Conservation (phyloP, 768 basidiomycete species). For the Kwoniella mangroviensis region DNA sequence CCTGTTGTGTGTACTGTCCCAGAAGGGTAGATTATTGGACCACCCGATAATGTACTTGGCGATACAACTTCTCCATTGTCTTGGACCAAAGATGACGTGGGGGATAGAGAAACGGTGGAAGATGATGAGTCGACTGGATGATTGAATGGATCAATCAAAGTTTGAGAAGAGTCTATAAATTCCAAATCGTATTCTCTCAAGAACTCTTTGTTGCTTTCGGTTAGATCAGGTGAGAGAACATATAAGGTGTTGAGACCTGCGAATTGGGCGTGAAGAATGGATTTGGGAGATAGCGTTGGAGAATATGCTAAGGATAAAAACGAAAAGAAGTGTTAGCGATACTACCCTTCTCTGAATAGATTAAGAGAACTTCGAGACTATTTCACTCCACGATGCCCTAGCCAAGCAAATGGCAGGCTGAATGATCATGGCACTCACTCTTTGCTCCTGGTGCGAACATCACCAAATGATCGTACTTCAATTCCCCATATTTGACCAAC, state of each 20-base stretch:
- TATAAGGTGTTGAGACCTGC: slow-evolving; percentile 76
- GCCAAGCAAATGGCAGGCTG: not conserved
- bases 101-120: slow-evolving; percentile 69
- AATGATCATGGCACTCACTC: slow-evolving; percentile 62
- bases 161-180: slow-evolving; percentile 80
- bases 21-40: slow-evolving; percentile 47
- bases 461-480: slow-evolving; percentile 82
- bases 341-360: not conserved
- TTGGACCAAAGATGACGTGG: slow-evolving; percentile 69
- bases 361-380: not conserved
- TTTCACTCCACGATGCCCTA: not conserved
- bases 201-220: slow-evolving; percentile 72
- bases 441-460: slow-evolving; percentile 84
- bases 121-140: slow-evolving; percentile 69
- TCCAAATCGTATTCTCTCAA: slow-evolving; percentile 91
- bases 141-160: slow-evolving; percentile 84
- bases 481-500: slow-evolving; percentile 71
- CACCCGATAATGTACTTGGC: slow-evolving; percentile 32
- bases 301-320: slow-evolving; percentile 68
- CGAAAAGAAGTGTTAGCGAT: not conserved
- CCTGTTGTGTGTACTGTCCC: slow-evolving; percentile 46
- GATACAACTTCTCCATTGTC: slow-evolving; percentile 63
- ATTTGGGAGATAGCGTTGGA: slow-evolving; percentile 76
- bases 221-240: slow-evolving; percentile 67
- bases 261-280: slow-evolving; percentile 61